Percentiles rank a stretch among this genome's conserved stretches.
Conservation (phyloP, 805 yeast genomes). For the Candida methanosorbosa region DNA sequence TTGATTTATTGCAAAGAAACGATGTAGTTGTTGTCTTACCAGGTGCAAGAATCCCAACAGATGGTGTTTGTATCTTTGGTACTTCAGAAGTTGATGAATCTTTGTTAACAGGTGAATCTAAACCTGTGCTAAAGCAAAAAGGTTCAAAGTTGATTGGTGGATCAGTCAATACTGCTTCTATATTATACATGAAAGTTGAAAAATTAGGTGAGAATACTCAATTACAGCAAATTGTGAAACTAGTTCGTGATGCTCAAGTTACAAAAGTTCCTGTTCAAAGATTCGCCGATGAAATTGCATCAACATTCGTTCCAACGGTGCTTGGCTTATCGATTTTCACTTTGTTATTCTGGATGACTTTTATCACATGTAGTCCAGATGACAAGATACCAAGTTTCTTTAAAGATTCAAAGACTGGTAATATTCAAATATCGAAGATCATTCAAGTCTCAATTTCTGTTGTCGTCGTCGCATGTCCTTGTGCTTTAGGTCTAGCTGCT, state of each 20-base stretch:
- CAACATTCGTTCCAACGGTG: slow-evolving; percentile 76
- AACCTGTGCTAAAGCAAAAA: slow-evolving; percentile 54
- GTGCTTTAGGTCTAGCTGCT: slow-evolving; percentile 95
- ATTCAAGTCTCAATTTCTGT: slow-evolving; percentile 82
- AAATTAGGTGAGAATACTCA: slow-evolving; percentile 79
- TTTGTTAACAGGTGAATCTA: slow-evolving; percentile 83
- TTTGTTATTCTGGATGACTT: slow-evolving; percentile 51
- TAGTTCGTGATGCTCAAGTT: slow-evolving; percentile 86
- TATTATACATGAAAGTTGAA: slow-evolving; percentile 58
- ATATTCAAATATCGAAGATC: slow-evolving; percentile 17
- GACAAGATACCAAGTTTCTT: slow-evolving; percentile 19
- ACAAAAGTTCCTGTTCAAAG: slow-evolving; percentile 86
- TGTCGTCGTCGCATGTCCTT: slow-evolving; percentile 96
- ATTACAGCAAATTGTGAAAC: slow-evolving; percentile 73
- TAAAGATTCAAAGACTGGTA: slow-evolving; percentile 9
- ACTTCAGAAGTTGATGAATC: slow-evolving; percentile 84
- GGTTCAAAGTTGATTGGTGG: slow-evolving; percentile 81
- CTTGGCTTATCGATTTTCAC: slow-evolving; percentile 55
- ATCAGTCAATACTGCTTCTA: slow-evolving; percentile 74
- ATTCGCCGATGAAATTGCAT: slow-evolving; percentile 77
- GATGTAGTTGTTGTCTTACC: slow-evolving; percentile 77
- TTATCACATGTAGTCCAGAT: slow-evolving; percentile 13
- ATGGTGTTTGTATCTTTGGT: slow-evolving; percentile 75
- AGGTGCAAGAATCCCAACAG: slow-evolving; percentile 87
- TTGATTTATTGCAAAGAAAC: slow-evolving; percentile 67